Evolutionary conservation across 805 yeast genomes (phyloP), one percentile per base, ranked within the genome.

Genomic region (Vanderwaltozyma yarrowii): DNA sequence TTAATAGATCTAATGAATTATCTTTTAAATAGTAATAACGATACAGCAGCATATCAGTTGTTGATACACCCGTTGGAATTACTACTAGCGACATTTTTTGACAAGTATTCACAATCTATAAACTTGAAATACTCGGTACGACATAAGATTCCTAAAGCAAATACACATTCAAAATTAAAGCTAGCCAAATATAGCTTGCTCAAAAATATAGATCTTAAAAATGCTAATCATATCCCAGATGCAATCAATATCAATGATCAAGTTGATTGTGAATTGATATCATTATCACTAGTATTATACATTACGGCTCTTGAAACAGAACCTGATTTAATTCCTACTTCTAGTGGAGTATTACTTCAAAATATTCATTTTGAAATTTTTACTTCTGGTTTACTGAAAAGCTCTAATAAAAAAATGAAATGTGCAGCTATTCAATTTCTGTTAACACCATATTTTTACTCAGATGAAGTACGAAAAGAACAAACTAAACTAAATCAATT

Each of bases 361-460:
- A 40, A 45, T 24, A 21, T 19, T 2, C 38, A 45, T 39, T 48
- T 55, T 27, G 41, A 32, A 26, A 31, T 47, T 5, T 49, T 57
- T 21, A 39, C 44, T 4, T 32, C 46, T 12, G 51, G 61, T 33
- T 38, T 56, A 11, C 30, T 56, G 31, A 56, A 51, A 33, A 39
- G 49, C 30, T 40, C 41, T 11, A 45, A 51, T 27, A 42, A 50
- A 14, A 33, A 41, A 7, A 34, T 57, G 26, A 52, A 45, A 32
- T 49, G 56, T 34, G 38, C 51, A 2, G 46, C 55, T 4, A 31
- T 57, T 20, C 35, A 41, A 16, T 54, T 49, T 29, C 29, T 50
- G 20, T 24, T 44, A 16, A 38, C 35, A 17, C 57, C 56, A 2
- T 48, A 40, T 20, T 28, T 54, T 10, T 23, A 41, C 16, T 32